phyloP scores from a whole-genome alignment of 2,329 filamentous ascomycete species.

The Ceratocystis lukuohia region DNA sequence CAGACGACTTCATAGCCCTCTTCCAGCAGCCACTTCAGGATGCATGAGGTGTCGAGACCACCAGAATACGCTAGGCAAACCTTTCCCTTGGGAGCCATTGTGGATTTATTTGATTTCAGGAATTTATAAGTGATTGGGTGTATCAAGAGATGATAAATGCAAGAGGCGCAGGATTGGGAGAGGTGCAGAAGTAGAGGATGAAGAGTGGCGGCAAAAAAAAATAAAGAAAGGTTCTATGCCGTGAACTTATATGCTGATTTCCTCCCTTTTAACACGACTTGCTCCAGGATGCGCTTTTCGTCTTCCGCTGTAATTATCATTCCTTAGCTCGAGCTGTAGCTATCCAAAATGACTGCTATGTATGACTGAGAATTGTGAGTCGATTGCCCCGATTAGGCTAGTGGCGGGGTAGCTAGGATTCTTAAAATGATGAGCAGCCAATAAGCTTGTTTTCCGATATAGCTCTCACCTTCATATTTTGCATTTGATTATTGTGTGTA shows the following conservation, averaged over 20 bases:
- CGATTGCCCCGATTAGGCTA: constrained; percentile 15
- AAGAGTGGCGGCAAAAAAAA: neutral
- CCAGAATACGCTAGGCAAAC: constrained; percentile 19
- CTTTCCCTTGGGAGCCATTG: constrained; percentile 19
- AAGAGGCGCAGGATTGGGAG: neutral
- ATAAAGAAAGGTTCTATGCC: neutral
- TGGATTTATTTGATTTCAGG: neutral
- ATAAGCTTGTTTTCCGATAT: neutral
- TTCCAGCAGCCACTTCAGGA: constrained; percentile 31
- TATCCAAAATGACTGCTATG: constrained; percentile 10
- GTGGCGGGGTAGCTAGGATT: constrained; percentile 16
- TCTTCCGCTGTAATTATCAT: constrained; percentile 10
- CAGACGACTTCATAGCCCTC: constrained; percentile 23
- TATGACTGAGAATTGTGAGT: constrained; percentile 16
- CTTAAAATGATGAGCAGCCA: neutral
- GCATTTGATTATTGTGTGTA: neutral
- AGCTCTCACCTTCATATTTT: neutral
- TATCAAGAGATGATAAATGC: neutral
- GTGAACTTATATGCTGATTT: neutral
- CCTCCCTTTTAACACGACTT: neutral
- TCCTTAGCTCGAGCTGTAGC: neutral
- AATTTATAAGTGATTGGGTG: neutral
- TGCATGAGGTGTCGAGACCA: constrained; percentile 33
- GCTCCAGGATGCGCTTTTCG: constrained; percentile 10
- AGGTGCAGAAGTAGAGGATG: neutral